These are phyloP conservation scores for Gossypium raimondii DNA, from an alignment of 345 rosid genomes.

Conservation along the genomic window DNA sequence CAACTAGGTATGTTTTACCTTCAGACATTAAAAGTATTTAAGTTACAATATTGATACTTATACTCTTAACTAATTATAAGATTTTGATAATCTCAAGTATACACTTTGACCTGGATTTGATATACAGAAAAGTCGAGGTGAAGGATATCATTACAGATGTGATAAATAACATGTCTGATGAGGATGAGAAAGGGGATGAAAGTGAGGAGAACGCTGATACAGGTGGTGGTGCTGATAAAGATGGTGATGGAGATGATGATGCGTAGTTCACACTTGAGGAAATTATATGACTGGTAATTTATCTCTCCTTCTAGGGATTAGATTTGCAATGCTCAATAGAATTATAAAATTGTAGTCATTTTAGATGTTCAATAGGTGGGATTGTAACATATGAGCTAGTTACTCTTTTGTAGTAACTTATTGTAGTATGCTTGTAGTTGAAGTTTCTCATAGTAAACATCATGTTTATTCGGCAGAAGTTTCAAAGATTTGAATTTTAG, in stretches of 20 bases:
- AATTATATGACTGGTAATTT: too few relatives aligned
- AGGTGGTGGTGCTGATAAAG: constrained; percentile 42
- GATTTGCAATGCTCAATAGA: not conserved
- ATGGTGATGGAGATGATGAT: constrained; percentile 25
- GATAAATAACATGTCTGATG: constrained; percentile 84
- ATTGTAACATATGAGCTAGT: constrained; percentile 34
- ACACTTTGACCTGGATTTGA: constrained; percentile 65
- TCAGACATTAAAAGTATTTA: not conserved
- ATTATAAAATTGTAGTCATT: constrained; percentile 6
- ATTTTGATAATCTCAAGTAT: constrained; percentile 36
- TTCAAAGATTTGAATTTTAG: too few relatives aligned
- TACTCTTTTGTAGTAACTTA: constrained; percentile 19
- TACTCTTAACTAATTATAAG: not conserved
- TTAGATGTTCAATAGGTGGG: constrained; percentile 19
- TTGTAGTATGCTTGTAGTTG: not conserved
- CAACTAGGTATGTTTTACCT: constrained; percentile 56
- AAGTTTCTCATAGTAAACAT: too few relatives aligned
- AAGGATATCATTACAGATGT: constrained; percentile 87
- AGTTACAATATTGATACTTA: not conserved
- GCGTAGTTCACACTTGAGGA: too few relatives aligned
- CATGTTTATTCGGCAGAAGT: too few relatives aligned
- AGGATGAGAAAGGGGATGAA: constrained; percentile 64
- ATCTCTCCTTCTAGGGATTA: not conserved
- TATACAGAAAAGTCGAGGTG: constrained; percentile 81
- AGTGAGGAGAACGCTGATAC: constrained; percentile 43